Percentiles rank a stretch among this genome's conserved stretches.
Conservation (phyloP, 2,329 filamentous ascomycete species). For the Fusarium papillatum region DNA sequence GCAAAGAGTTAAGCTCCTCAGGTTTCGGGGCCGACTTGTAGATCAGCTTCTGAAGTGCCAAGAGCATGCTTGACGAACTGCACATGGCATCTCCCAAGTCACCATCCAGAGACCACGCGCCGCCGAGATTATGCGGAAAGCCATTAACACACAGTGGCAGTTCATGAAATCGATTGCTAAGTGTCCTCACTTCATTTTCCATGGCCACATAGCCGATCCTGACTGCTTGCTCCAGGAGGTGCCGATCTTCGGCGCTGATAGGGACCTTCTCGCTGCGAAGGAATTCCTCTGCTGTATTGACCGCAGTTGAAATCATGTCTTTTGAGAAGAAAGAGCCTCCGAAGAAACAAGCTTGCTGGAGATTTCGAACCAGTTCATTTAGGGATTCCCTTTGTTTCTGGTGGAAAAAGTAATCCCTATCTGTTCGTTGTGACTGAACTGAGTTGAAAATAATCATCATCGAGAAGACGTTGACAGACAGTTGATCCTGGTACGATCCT, state of each 20-base stretch:
- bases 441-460: conserved; percentile 89
- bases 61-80: conserved; percentile 64
- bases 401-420: conserved; percentile 92
- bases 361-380: conserved; percentile 78
- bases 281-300: conserved; percentile 78
- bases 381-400: conserved; percentile 77
- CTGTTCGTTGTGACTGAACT: conserved; percentile 87
- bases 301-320: conserved; percentile 71
- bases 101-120: conserved; percentile 77
- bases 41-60: conserved; percentile 66
- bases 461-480: conserved; percentile 87
- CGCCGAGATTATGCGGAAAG: conserved; percentile 73
- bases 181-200: conserved; percentile 72
- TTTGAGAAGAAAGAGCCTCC: conserved; percentile 81
- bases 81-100: conserved; percentile 63
- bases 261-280: conserved; percentile 71
- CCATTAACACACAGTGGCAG: conserved; percentile 79
- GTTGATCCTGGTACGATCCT: conserved; percentile 86
- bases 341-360: conserved; percentile 89
- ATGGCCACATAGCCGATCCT: conserved; percentile 71
- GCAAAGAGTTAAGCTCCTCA: conserved; percentile 59
- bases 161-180: conserved; percentile 80
- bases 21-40: conserved; percentile 59
- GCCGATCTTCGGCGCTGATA: conserved; percentile 72
- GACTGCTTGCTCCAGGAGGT: conserved; percentile 75